Conservation (phyloP, 2,329 filamentous ascomycete species). For the Aspergillus tamarii region DNA sequence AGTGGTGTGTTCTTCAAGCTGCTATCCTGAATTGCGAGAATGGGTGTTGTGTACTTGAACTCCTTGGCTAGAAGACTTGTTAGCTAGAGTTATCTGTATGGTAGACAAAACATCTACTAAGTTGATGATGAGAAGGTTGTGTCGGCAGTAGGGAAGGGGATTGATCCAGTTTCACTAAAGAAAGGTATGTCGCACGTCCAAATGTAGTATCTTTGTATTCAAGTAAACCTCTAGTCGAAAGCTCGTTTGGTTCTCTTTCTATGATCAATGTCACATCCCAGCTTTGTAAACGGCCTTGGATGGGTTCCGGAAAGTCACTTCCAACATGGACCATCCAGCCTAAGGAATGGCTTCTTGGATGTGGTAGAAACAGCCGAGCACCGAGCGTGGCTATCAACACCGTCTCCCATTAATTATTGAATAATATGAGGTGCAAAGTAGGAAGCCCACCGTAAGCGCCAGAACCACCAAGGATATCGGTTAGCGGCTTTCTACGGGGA, state of each 20-base stretch:
- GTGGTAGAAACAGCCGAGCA: conserved; percentile 29
- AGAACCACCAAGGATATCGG: conserved; percentile 37
- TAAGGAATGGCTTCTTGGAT: conserved; percentile 18
- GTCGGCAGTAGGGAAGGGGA: conserved; percentile 14
- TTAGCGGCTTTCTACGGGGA: conserved; percentile 25
- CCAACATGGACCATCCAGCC: conserved; percentile 30
- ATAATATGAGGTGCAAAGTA: not conserved
- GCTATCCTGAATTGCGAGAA: conserved; percentile 19
- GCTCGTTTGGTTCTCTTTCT: conserved; percentile 8
- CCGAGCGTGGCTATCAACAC: conserved; percentile 26
- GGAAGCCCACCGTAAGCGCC: conserved; percentile 31
- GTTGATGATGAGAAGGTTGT: not conserved
- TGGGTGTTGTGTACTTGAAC: conserved; percentile 27
- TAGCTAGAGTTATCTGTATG: not conserved
- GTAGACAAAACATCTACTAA: not conserved
- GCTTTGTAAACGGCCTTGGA: conserved; percentile 14
- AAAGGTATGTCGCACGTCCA: conserved; percentile 28
- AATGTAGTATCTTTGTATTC: conserved; percentile 34
- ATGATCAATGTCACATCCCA: conserved; percentile 23
- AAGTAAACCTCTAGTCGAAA: conserved; percentile 30
- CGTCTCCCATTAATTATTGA: not conserved
- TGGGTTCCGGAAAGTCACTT: conserved; percentile 27
- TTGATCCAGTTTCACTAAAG: not conserved
- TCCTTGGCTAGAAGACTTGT: conserved; percentile 21
- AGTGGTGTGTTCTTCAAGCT: conserved; percentile 12